Evolutionary conservation across 2,329 filamentous ascomycete species (phyloP).

Genomic region (Pseudopyricularia cyperi): DNA sequence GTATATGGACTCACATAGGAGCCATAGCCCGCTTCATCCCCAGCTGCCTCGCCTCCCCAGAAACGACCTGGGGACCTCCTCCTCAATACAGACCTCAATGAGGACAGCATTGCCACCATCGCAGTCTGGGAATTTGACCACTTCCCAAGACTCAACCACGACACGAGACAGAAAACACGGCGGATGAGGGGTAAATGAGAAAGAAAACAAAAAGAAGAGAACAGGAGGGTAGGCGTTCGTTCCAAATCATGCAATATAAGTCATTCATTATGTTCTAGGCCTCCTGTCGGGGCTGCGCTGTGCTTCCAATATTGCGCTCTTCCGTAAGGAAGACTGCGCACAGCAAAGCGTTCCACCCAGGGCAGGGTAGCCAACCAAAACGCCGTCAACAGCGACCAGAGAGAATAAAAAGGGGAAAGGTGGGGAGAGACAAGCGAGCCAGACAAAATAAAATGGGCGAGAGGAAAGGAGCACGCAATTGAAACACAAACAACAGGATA

Average conservation of each 20-base stretch:
- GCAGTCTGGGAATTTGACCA: background rate
- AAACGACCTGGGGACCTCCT: no score
- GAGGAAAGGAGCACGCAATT: background rate
- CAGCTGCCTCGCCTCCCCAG: no score
- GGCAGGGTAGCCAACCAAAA: constrained; percentile 5
- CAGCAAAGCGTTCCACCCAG: background rate
- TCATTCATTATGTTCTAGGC: constrained; percentile 6
- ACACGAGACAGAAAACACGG: background rate
- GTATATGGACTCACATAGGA: no score
- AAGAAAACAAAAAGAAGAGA: constrained; percentile 11
- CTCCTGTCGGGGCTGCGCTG: constrained; percentile 1
- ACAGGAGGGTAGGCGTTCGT: constrained; percentile 6
- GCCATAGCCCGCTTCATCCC: no score
- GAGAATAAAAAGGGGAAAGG: constrained; percentile 1
- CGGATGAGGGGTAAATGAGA: background rate
- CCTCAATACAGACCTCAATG: no score
- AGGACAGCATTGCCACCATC: no score
- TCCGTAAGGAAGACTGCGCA: background rate
- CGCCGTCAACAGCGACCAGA: background rate
- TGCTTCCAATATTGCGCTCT: background rate
- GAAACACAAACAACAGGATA: background rate
- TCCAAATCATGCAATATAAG: constrained; percentile 12
- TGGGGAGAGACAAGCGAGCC: constrained; percentile 2
- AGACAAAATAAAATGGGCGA: background rate
- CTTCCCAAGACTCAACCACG: background rate